Base-by-base conservation (phyloP, 345 rosid genomes). In the Eucalyptus cloeziana region DNA sequence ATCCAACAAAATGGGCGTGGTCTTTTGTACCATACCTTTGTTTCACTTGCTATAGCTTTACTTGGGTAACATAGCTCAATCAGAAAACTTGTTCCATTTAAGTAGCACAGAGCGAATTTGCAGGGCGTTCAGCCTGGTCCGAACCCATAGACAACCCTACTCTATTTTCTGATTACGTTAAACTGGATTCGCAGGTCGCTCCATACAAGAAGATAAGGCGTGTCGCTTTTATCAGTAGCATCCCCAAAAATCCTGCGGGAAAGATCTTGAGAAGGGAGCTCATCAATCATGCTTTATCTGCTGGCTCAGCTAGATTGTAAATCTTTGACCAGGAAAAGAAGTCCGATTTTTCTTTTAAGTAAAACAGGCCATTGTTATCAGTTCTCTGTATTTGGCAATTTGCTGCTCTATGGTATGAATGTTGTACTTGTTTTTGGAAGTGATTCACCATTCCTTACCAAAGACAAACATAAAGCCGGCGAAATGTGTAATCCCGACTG, bases 261-360 rank as follows among this genome's bases (percentile, higher is more conserved):
- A 97, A 97, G 95, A 96, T 94, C 86, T 91, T 96, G 91, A 95
- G 98, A 90, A 93, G 96, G 89, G 96, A 95, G 92, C 93, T 96
- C 49, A 90, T 94, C 15, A 91, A 79, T 49, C 90, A 64, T 80
- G 95, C 97, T 16, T 86, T 92, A 17, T 67, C 92, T 25, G 91
- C 89, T 86, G 90, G 92, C 52, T 86, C 92, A 54, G 92, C 95
- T 15, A 95, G 92, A 89, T 51, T 94, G 86, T 94, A 88, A 93
- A 40, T 51, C 43, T 30, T 33, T 25, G 58, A 31, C 7, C 87
- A 30, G 49, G 37, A 22, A 49, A 11, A 50, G 60, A 62, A 87
- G 7, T 37, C 83, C 47, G 8, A 8, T 40, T 37, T 37, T 69
- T 17, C 22, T 21, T 37, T 22, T 1, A 64, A 19, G 40, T 19